A percentile compares a stretch with the other conserved stretches of the same genome.
Evolutionary conservation across 2,329 filamentous ascomycete genomes (phyloP).

Genomic region (Stylonectria norvegica): DNA sequence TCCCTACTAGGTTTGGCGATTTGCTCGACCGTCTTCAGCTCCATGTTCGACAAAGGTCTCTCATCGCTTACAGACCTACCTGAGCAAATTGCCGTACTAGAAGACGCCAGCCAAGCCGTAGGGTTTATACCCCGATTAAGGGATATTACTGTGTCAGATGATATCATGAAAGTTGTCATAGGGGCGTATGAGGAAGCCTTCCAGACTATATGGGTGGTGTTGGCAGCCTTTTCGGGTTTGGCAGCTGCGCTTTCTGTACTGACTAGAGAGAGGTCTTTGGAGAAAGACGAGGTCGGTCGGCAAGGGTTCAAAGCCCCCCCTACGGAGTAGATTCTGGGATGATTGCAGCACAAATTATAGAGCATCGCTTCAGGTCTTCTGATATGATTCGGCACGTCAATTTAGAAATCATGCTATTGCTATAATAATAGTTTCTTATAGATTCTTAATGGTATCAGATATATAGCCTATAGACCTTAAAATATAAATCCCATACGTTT

Average conservation of each 20-base stretch:
- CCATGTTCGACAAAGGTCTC: constrained; percentile 23
- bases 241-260: constrained; percentile 1
- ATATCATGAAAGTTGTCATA: constrained; percentile 1
- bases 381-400: no score
- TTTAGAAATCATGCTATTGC: no score
- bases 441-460: no score
- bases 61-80: constrained; percentile 8
- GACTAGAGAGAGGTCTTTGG: constrained; percentile 1
- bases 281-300: constrained; percentile 2
- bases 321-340: no score
- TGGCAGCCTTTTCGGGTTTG: constrained; percentile 2
- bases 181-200: constrained; percentile 2
- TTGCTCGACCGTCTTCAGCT: constrained; percentile 33
- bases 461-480: no score
- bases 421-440: no score
- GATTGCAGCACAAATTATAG: no score
- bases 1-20: constrained; percentile 35
- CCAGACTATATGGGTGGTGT: constrained; percentile 5
- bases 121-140: constrained; percentile 13
- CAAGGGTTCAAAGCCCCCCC: no score
- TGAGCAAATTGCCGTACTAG: constrained; percentile 5
- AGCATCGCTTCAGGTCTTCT: no score
- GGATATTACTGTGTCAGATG: not conserved
- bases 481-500: no score
- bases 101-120: constrained; percentile 16